Base-by-base conservation (phyloP, 306 rosid genomes). In the Lathyrus tuberosus region DNA sequence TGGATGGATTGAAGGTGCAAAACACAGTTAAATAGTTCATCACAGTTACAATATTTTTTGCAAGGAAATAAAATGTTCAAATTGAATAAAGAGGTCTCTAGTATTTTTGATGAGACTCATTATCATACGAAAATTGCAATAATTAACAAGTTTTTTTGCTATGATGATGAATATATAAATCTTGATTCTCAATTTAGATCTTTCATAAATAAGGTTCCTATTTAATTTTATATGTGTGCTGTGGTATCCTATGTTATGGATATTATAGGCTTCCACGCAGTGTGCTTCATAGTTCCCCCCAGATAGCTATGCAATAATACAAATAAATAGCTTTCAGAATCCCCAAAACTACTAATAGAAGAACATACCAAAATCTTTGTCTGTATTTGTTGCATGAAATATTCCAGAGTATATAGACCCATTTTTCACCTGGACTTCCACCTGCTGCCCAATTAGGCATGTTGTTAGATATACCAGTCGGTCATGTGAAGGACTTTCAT, bases 371-470 rank as follows among this genome's bases (percentile, higher is more conserved):
- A 91, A 87, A 76, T 95, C 99, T 79, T 84, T 83, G 72, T 84
- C 95, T 15, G 87, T 59, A 47, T 84, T 84, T 75, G 87, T 79
- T 73, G 92, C 84, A 82, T 95, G 96, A 81, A 91, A 91, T 80
- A 95, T 80, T 82, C 99, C 97, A 58, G 95, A 78, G 82, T 89
- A 91, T 61, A 84, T 65, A 42, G 91, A 84, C 78, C 99, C 97
- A 76, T 81, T 80, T 84, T 87, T 89, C 81, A 91, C 83, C 62
- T 87, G 99, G 71, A 91, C 96, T 66, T 91, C 91, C 78, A 91
- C 99, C 38, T 81, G 89, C 12, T 87, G 91, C 76, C 97, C 99
- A 81, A 91, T 75, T 52, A 87, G 82, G 77, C 89, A 87, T 46
- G 95, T 80, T 22, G 92, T 75, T 65, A 91, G 17, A 74, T 83